Conservation (phyloP, 371 early-diverging fungal genomes). For the Dinochytrium kinnereticum region DNA sequence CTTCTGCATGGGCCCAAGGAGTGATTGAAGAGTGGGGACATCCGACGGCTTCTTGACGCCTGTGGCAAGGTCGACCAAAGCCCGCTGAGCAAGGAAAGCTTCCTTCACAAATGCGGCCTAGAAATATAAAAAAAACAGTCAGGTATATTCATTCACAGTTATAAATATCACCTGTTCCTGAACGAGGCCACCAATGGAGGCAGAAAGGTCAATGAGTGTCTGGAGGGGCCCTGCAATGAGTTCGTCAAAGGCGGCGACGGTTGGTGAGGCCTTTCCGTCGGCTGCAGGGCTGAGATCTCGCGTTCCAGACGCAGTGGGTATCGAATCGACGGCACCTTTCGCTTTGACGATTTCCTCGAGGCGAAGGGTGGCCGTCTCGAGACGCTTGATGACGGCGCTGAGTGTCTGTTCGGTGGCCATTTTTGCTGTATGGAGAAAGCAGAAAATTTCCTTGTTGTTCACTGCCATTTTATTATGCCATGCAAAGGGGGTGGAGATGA, state of each 20-base stretch:
- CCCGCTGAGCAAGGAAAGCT: constrained; percentile 72
- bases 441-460: too few relatives aligned
- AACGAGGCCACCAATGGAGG: constrained; percentile 71
- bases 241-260: constrained; percentile 72
- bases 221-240: constrained; percentile 62
- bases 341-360: constrained; percentile 79
- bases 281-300: constrained; percentile 44
- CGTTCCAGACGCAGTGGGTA: constrained; percentile 42
- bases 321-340: constrained; percentile 51
- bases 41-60: constrained; percentile 80
- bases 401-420: constrained; percentile 43
- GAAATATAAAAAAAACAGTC: neutral
- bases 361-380: constrained; percentile 84
- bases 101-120: constrained; percentile 59
- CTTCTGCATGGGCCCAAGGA: constrained; percentile 72
- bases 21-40: constrained; percentile 57
- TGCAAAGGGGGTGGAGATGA: too few relatives aligned
- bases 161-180: constrained; percentile 67
- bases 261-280: constrained; percentile 55
- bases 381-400: constrained; percentile 74
- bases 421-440: too few relatives aligned
- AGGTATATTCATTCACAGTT: neutral
- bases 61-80: constrained; percentile 75
- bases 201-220: constrained; percentile 62
- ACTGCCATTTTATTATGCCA: too few relatives aligned